Percentiles rank a stretch among this genome's conserved stretches.
These are phyloP conservation scores for Trichoderma sp. DNA, from an alignment of 2,329 filamentous ascomycete species.

Conservation along the genomic window DNA sequence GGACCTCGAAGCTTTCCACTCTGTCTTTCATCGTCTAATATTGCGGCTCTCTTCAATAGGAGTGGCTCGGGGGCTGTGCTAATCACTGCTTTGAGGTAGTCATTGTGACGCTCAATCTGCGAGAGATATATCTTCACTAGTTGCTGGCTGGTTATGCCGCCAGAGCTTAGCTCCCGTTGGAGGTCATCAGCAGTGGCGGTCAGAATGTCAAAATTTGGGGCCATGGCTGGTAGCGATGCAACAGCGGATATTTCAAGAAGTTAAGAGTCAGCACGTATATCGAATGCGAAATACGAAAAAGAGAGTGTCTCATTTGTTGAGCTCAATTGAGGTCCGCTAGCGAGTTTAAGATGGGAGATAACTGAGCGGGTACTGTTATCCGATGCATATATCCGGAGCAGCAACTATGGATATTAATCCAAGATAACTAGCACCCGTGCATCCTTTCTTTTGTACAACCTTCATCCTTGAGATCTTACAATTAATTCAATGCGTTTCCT, in stretches of 20 bases:
- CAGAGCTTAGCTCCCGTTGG: background rate
- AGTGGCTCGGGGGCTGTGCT: slow-evolving; percentile 5
- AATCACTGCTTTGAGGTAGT: slow-evolving; percentile 22
- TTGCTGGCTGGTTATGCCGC: slow-evolving; percentile 18
- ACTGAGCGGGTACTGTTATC: background rate
- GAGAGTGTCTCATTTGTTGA: background rate
- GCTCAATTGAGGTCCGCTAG: background rate
- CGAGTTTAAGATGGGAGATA: background rate
- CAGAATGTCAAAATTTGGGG: background rate
- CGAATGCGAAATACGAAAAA: background rate
- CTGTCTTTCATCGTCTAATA: slow-evolving; percentile 22
- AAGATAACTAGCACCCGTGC: background rate
- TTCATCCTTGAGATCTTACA: background rate
- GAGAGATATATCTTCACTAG: slow-evolving; percentile 22
- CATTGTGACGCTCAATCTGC: slow-evolving; percentile 20
- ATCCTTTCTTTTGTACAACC: background rate
- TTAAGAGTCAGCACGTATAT: background rate
- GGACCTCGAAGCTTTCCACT: slow-evolving; percentile 19
- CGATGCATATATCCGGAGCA: background rate
- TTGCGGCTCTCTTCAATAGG: slow-evolving; percentile 3
- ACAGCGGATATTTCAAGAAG: too few relatives aligned
- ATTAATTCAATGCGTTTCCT: background rate
- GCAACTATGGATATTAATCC: background rate
- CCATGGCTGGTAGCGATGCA: background rate
- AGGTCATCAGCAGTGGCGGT: slow-evolving; percentile 7